These are phyloP conservation scores for Alternaria incomplexa DNA, from an alignment of 2,329 filamentous ascomycete species.

Conservation along the genomic window DNA sequence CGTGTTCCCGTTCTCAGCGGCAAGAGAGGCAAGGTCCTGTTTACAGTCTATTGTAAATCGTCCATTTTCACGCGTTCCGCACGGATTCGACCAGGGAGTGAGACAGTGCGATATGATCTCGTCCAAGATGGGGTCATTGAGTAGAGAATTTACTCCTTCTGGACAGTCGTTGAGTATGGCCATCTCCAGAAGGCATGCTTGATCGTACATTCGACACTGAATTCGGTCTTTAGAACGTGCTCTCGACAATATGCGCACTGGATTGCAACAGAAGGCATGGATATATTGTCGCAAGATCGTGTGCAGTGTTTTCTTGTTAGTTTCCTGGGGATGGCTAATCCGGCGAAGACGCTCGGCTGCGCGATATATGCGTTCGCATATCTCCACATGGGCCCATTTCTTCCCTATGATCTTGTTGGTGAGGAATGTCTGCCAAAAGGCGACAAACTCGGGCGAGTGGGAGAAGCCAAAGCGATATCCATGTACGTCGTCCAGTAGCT, in stretches of 20 bases:
- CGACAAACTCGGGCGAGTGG: not conserved
- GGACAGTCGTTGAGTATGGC: not conserved
- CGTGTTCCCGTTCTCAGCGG: not conserved
- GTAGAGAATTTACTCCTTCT: not conserved
- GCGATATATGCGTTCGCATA: not conserved
- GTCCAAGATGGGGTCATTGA: not conserved
- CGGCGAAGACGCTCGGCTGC: not conserved
- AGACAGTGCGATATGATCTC: not conserved
- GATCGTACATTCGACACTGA: not conserved
- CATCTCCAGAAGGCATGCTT: not conserved
- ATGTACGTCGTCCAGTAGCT: not conserved
- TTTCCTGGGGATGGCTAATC: not conserved
- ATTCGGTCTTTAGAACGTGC: not conserved
- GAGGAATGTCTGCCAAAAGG: constrained; percentile 8
- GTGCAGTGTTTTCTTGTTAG: not conserved
- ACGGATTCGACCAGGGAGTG: not conserved
- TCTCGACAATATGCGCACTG: not conserved
- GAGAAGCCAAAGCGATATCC: not conserved
- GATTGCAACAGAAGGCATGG: not conserved
- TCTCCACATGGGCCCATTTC: not conserved
- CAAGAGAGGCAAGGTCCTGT: not conserved
- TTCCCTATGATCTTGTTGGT: not conserved
- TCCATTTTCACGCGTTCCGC: not conserved
- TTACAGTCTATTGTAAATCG: not conserved
- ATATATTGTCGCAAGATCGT: not conserved